Base-by-base conservation (phyloP, 768 basidiomycete species). In the Cystobasidium tubakii region DNA sequence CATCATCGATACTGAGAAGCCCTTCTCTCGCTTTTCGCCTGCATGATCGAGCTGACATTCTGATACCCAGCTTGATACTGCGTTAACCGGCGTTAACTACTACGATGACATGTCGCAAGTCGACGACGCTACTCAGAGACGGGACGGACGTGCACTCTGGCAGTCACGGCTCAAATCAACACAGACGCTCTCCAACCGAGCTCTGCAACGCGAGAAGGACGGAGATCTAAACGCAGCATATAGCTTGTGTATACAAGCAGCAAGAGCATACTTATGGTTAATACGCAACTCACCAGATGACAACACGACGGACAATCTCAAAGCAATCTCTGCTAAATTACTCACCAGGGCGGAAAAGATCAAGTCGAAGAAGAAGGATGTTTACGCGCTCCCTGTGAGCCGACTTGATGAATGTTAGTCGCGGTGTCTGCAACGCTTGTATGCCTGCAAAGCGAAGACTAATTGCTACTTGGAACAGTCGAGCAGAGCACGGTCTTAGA, bases 291-390 rank as follows among this genome's bases (percentile, higher is more conserved):
- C 72, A 10, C 36, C 42, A 36, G 36, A 63, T 25, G 62, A 64
- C 12, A 44, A 43, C 15, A 36, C 62, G 17, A 33, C 42, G 7
- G 34, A 73, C 12, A 44, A n/a, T 13, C 44, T 73, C 25, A 73
- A 73, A 29, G n/a, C 62, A 7, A 43, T 63, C 7, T 73, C 72
- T 46, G 62, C 66, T 21, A 34, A 36, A 25, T 36, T 73, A 46
- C 72, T 73, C 19, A 29, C 25, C 2, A 34, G 72, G 7, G 72
- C 72, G 17, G 72, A 73, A 43, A 73, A 64, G 72, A 62, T 73
- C 17, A 73, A 73, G 66, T 36, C 72, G 7, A 43, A 66, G 21
- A 39, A 53, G 25, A 27, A 31, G 36, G 63, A 73, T 42, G 62
- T 55, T n/a, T 29, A 43, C 13, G 44, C 39, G 9, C 36, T 23